phyloP scores from a whole-genome alignment of 23 red algal species.

The Gracilariopsis chorda region DNA sequence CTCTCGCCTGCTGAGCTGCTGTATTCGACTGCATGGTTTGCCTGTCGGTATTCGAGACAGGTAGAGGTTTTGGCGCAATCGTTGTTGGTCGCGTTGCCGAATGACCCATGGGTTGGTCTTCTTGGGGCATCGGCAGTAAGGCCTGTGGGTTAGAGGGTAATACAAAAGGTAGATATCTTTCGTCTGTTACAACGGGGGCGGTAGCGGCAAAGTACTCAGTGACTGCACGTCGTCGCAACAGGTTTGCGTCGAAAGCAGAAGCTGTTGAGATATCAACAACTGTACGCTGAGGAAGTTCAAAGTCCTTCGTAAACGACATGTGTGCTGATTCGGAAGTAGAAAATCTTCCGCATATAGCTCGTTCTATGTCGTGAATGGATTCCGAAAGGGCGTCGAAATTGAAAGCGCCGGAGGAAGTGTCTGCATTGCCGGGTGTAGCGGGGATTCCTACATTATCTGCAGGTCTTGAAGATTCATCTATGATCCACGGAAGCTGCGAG shows the following conservation, averaged over 20 bases:
- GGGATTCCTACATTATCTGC: constrained; percentile 34
- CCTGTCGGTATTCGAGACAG: too few species aligned
- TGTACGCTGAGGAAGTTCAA: background rate
- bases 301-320: background rate
- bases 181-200: background rate
- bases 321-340: background rate
- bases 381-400: background rate
- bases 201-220: background rate
- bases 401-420: constrained; percentile 44
- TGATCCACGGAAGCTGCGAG: background rate
- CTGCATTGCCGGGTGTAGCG: background rate
- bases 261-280: background rate
- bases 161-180: background rate
- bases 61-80: background rate
- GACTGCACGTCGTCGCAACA: background rate
- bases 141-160: background rate
- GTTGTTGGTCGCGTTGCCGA: background rate
- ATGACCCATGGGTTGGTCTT: too few species aligned
- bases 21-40: too few species aligned
- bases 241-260: background rate
- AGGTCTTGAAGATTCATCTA: background rate
- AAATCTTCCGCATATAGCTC: constrained; percentile 8
- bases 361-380: background rate
- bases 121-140: background rate
- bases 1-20: background rate